phyloP scores from a whole-genome alignment of 345 rosid species.

The Linum tenue region DNA sequence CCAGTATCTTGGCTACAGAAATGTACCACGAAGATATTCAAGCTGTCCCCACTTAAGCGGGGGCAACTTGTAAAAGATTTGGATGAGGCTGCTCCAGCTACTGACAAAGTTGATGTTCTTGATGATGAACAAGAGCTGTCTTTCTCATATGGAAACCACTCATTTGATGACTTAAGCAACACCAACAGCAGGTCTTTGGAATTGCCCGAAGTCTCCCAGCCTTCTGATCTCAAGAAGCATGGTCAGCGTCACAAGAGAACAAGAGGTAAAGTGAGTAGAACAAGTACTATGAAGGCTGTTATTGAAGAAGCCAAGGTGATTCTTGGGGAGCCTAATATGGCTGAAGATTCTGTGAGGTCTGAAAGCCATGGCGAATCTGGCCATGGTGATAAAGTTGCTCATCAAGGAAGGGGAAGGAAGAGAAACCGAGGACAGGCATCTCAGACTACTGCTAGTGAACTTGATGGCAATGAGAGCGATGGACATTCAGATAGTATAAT shows the following conservation, averaged over 20 bases:
- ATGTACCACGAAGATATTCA: constrained; percentile 76
- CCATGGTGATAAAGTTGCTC: constrained; percentile 36
- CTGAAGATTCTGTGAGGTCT: constrained; percentile 43
- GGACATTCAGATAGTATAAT: constrained; percentile 54
- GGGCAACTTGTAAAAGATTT: constrained; percentile 25
- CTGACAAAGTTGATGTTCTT: constrained; percentile 17
- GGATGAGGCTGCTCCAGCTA: constrained; percentile 17
- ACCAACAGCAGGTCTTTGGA: constrained; percentile 36
- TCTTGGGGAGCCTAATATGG: constrained; percentile 46
- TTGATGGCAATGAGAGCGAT: constrained; percentile 56
- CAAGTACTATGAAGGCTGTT: constrained; percentile 67
- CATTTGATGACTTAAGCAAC: constrained; percentile 46
- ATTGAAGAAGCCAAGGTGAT: constrained; percentile 67
- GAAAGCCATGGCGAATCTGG: constrained; percentile 49
- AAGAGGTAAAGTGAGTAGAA: constrained; percentile 48
- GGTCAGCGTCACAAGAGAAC: constrained; percentile 37
- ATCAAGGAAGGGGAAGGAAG: constrained; percentile 46
- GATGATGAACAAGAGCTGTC: constrained; percentile 35
- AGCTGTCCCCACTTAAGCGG: constrained; percentile 59
- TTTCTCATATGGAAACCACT: constrained; percentile 27
- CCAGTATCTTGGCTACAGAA: constrained; percentile 72
- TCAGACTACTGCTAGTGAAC: constrained; percentile 46
- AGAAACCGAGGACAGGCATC: constrained; percentile 48
- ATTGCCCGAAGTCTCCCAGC: constrained; percentile 38
- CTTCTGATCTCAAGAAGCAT: constrained; percentile 29